Conservation (phyloP, 805 yeast species). For the Wickerhamomyces ciferrii region DNA sequence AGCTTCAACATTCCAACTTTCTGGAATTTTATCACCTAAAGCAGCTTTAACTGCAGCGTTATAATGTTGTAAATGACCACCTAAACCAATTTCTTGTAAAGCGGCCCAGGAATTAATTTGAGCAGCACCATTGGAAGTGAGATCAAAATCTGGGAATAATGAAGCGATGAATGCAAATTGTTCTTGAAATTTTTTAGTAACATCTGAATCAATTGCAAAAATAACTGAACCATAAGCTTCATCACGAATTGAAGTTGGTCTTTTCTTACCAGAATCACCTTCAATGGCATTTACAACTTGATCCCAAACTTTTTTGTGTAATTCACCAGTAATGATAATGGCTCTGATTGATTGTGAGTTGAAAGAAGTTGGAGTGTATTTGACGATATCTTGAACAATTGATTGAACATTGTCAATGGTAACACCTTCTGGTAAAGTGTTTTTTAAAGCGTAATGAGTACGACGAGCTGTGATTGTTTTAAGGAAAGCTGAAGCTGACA, state of each 20-base stretch:
- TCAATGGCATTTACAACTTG: constrained; percentile 32
- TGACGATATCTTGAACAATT: constrained; percentile 38
- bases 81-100: constrained; percentile 37
- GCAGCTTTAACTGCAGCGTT: constrained; percentile 83
- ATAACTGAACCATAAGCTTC: constrained; percentile 45
- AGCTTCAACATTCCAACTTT: constrained; percentile 38
- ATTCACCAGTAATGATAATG: constrained; percentile 37
- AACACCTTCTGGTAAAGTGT: constrained; percentile 37
- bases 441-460: constrained; percentile 40
- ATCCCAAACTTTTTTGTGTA: constrained; percentile 42
- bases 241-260: constrained; percentile 37
- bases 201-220: constrained; percentile 39
- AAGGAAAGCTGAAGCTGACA: constrained; percentile 15
- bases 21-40: constrained; percentile 48
- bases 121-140: constrained; percentile 43
- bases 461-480: constrained; percentile 37
- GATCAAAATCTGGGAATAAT: constrained; percentile 43
- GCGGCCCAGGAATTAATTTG: constrained; percentile 47
- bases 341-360: constrained; percentile 48
- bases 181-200: constrained; percentile 34
- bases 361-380: constrained; percentile 46
- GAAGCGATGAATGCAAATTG: constrained; percentile 37
- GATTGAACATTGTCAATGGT: constrained; percentile 33
- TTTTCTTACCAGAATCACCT: constrained; percentile 31
- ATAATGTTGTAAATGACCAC: constrained; percentile 50